These are phyloP conservation scores for Globisporangium barbulae DNA, from an alignment of 352 stramenopile genomes.

Conservation along the genomic window DNA sequence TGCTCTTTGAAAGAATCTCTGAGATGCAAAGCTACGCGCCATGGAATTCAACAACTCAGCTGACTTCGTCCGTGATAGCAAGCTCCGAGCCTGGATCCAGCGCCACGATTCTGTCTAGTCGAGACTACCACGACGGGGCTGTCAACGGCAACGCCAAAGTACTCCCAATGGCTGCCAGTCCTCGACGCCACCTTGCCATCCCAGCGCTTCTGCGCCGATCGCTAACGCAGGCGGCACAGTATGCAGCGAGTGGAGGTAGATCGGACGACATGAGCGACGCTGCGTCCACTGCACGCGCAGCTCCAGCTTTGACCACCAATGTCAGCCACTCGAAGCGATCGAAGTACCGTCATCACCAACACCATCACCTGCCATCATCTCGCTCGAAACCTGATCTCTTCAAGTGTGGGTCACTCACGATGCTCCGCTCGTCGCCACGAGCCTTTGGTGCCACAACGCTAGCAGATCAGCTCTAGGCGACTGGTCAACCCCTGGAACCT, in stretches of 20 bases:
- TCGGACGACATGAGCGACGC: not conserved
- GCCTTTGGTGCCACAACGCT: not conserved
- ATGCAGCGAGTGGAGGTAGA: too few relatives aligned
- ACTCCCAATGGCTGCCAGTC: not conserved
- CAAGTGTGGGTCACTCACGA: not conserved
- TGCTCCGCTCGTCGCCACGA: not conserved
- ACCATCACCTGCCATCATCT: not conserved
- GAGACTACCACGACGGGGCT: not conserved
- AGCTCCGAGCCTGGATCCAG: not conserved
- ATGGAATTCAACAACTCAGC: not conserved
- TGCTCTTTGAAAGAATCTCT: not conserved
- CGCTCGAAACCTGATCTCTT: not conserved
- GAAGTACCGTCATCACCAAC: not conserved
- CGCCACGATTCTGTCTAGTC: not conserved
- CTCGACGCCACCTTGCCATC: not conserved
- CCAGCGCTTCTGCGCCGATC: not conserved
- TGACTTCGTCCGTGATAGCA: not conserved
- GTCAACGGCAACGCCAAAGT: not conserved
- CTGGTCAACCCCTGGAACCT: not conserved
- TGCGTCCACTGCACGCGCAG: not conserved
- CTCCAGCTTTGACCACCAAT: not conserved
- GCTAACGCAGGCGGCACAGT: not conserved
- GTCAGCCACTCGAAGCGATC: not conserved
- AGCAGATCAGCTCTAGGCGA: conserved; percentile 8
- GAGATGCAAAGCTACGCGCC: not conserved